Percentiles rank a stretch among this genome's conserved stretches.
Evolutionary conservation across 768 basidiomycete species (phyloP).

Genomic region (Tulasnella calospora): DNA sequence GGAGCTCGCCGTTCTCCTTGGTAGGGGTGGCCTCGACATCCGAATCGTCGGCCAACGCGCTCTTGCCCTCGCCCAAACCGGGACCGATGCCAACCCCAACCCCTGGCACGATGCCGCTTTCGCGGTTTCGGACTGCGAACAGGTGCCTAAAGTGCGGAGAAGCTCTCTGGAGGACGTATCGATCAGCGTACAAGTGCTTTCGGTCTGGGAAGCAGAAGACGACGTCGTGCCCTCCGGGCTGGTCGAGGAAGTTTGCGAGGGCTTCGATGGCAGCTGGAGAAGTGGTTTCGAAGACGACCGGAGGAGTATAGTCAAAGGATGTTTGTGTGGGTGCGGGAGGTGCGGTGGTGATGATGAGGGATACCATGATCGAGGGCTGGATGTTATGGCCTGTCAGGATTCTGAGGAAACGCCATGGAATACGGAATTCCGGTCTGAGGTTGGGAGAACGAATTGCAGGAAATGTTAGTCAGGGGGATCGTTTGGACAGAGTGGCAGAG

Average conservation of each 20-base stretch:
- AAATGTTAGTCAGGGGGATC: background rate
- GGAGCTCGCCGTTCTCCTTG: background rate
- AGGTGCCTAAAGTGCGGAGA: conserved; percentile 12
- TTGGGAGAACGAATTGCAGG: background rate
- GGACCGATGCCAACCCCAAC: background rate
- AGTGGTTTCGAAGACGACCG: conserved; percentile 21
- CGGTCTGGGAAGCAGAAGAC: conserved; percentile 24
- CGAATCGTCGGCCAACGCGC: conserved; percentile 15
- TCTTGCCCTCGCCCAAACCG: background rate
- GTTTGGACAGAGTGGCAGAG: background rate
- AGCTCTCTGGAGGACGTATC: conserved; percentile 18
- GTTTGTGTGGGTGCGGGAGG: conserved; percentile 8
- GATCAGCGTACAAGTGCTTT: conserved; percentile 23
- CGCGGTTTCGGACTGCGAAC: background rate
- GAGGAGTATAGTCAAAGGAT: background rate
- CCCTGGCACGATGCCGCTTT: background rate
- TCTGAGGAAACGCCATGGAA: conserved; percentile 1
- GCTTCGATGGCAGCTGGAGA: conserved; percentile 22
- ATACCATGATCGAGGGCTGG: background rate
- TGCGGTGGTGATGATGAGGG: background rate
- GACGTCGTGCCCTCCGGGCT: conserved; percentile 25
- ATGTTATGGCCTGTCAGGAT: background rate
- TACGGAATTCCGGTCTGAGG: background rate
- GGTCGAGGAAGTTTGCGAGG: conserved; percentile 20
- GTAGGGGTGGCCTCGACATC: background rate